A percentile compares a stretch with the other conserved stretches of the same genome.
These are phyloP conservation scores for Wickerhamiella nectarea DNA, from an alignment of 805 yeast genomes.

Conservation along the genomic window DNA sequence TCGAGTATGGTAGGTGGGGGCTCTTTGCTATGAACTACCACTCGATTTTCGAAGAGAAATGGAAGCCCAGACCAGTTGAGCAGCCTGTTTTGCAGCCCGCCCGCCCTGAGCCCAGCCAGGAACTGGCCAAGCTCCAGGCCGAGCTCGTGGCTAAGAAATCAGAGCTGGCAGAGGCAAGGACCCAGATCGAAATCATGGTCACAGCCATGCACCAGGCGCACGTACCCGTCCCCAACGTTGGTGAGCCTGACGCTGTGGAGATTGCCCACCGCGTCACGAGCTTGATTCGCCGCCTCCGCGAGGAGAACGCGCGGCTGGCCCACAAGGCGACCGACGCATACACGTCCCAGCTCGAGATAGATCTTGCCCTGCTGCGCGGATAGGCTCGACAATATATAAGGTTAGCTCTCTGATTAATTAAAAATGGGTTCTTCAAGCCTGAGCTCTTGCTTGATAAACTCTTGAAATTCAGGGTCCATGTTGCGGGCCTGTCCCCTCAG, in stretches of 20 bases:
- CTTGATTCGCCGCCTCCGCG: conserved; percentile 16
- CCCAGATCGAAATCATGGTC: conserved; percentile 17
- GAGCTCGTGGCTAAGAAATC: conserved; percentile 11
- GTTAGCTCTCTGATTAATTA: no score
- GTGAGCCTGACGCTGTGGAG: conserved; percentile 15
- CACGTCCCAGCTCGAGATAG: conserved; percentile 16
- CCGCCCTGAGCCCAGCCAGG: not conserved
- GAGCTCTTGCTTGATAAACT: no score
- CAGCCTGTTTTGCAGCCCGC: not conserved
- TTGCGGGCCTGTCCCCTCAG: no score
- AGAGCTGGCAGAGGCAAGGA: conserved; percentile 15
- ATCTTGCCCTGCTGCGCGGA: conserved; percentile 1
- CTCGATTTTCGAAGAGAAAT: not conserved
- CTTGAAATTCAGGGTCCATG: no score
- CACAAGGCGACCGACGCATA: conserved; percentile 11
- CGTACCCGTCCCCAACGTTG: conserved; percentile 6
- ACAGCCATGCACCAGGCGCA: conserved; percentile 16
- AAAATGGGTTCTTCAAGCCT: no score
- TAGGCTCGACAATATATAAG: not conserved
- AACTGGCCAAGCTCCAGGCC: not conserved
- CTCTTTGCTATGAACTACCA: not conserved
- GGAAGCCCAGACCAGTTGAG: not conserved
- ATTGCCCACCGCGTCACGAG: conserved; percentile 19
- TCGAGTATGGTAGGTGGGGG: no score
- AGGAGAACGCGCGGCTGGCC: conserved; percentile 17